Evolutionary conservation across 2,329 filamentous ascomycete species (phyloP).

Genomic region (Epichloe sibirici): DNA sequence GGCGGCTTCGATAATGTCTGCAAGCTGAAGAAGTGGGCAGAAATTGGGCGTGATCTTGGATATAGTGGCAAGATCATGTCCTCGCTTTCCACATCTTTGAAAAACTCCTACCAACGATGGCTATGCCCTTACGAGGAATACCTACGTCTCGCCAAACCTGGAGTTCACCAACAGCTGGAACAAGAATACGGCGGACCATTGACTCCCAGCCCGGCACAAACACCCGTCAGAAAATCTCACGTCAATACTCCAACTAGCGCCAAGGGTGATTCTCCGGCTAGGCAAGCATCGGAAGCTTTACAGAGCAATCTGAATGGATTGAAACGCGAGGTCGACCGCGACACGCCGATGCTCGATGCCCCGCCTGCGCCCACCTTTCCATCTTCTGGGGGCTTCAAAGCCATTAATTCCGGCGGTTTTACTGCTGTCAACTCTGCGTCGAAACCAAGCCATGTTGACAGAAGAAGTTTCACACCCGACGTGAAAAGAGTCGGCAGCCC

Average conservation of each 20-base stretch:
- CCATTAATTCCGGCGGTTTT: slow-evolving; percentile 45
- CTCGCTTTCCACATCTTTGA: slow-evolving; percentile 89
- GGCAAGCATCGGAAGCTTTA: slow-evolving; percentile 40
- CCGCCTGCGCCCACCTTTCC: slow-evolving; percentile 22
- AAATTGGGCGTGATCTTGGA: slow-evolving; percentile 89
- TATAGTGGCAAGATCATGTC: slow-evolving; percentile 99
- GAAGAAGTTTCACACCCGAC: slow-evolving; percentile 49
- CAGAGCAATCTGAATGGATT: slow-evolving; percentile 35
- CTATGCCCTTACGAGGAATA: slow-evolving; percentile 96
- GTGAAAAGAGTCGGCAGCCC: slow-evolving; percentile 50
- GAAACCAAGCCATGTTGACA: slow-evolving; percentile 51
- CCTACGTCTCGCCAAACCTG: slow-evolving; percentile 76
- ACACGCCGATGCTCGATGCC: slow-evolving; percentile 36
- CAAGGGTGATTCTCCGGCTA: slow-evolving; percentile 55
- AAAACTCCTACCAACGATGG: slow-evolving; percentile 97
- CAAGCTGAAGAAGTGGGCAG: slow-evolving; percentile 97
- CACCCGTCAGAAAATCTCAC: slow-evolving; percentile 55
- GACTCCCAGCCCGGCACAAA: slow-evolving; percentile 60
- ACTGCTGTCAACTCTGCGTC: slow-evolving; percentile 63
- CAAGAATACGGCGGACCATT: slow-evolving; percentile 85
- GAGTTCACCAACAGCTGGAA: slow-evolving; percentile 92
- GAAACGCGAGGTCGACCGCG: slow-evolving; percentile 34
- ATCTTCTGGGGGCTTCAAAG: slow-evolving; percentile 17
- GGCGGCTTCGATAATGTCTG: slow-evolving; percentile 95
- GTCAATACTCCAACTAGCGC: slow-evolving; percentile 47